Evolutionary conservation across 2,329 filamentous ascomycete genomes (phyloP).

Genomic region (Grosmannia clavigera): DNA sequence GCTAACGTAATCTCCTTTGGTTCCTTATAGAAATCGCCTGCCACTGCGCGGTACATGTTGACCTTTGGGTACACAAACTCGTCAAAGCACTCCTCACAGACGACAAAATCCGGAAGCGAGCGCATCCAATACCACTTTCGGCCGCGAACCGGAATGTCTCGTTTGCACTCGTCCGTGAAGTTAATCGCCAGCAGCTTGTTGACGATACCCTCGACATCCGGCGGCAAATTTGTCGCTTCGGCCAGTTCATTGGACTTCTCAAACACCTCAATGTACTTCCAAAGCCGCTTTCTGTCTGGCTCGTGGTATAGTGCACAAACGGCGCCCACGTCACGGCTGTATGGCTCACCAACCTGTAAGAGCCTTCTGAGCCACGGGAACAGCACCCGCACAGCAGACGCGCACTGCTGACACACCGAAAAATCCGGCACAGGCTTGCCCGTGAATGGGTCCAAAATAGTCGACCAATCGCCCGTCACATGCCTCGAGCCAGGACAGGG

Average conservation of each 20-base stretch:
- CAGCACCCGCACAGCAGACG: constrained; percentile 57
- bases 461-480: constrained; percentile 58
- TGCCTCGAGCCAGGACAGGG: constrained; percentile 46
- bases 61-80: constrained; percentile 61
- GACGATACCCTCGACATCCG: constrained; percentile 50
- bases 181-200: constrained; percentile 49
- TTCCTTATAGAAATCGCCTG: constrained; percentile 51
- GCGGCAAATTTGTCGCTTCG: constrained; percentile 27
- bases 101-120: constrained; percentile 61
- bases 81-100: constrained; percentile 80
- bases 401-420: constrained; percentile 62
- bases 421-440: constrained; percentile 57
- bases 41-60: constrained; percentile 36
- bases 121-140: constrained; percentile 69
- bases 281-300: constrained; percentile 38
- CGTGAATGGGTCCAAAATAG: constrained; percentile 56
- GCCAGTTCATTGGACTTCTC: constrained; percentile 43
- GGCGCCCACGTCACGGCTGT: constrained; percentile 33
- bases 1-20: constrained; percentile 38
- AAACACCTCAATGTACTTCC: constrained; percentile 48
- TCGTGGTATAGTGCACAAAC: constrained; percentile 58
- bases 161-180: constrained; percentile 48
- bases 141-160: constrained; percentile 48
- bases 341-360: constrained; percentile 43
- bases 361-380: constrained; percentile 59